Conservation (phyloP, 805 yeast species). For the Priceomyces haplophilus region DNA sequence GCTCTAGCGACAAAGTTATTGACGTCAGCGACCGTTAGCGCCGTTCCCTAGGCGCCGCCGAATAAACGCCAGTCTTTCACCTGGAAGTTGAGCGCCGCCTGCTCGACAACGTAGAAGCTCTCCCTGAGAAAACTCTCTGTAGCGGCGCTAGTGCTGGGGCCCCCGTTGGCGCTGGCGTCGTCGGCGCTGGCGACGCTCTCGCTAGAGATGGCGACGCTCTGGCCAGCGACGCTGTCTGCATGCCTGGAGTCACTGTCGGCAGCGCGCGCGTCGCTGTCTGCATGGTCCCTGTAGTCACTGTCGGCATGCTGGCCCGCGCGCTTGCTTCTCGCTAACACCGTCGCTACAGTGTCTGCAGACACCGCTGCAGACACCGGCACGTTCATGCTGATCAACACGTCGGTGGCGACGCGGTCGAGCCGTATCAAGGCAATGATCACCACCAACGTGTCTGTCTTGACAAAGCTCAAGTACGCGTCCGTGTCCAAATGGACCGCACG, state of each 20-base stretch:
- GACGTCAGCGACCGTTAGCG: no score
- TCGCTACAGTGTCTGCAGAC: background rate
- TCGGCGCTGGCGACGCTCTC: no score
- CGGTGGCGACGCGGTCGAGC: constrained; percentile 51
- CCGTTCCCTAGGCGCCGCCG: constrained; percentile 1
- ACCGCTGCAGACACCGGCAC: constrained; percentile 21
- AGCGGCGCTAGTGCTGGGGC: background rate
- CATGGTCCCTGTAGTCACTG: no score
- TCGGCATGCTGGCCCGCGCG: no score
- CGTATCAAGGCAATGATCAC: constrained; percentile 59
- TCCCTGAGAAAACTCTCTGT: background rate
- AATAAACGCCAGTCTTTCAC: constrained; percentile 50
- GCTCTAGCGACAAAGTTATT: no score
- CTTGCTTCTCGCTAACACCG: background rate
- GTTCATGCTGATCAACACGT: constrained; percentile 58
- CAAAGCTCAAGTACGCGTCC: constrained; percentile 5
- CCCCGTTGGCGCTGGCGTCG: background rate
- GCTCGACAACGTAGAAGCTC: constrained; percentile 23
- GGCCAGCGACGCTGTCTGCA: background rate
- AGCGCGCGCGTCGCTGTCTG: no score
- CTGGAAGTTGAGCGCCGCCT: constrained; percentile 26
- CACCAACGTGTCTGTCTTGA: constrained; percentile 27
- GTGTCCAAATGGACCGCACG: constrained; percentile 4
- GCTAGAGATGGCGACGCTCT: no score
- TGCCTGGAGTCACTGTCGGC: no score